Evolutionary conservation across 2,329 filamentous ascomycete species (phyloP).

Genomic region (Diaporthe velutina): DNA sequence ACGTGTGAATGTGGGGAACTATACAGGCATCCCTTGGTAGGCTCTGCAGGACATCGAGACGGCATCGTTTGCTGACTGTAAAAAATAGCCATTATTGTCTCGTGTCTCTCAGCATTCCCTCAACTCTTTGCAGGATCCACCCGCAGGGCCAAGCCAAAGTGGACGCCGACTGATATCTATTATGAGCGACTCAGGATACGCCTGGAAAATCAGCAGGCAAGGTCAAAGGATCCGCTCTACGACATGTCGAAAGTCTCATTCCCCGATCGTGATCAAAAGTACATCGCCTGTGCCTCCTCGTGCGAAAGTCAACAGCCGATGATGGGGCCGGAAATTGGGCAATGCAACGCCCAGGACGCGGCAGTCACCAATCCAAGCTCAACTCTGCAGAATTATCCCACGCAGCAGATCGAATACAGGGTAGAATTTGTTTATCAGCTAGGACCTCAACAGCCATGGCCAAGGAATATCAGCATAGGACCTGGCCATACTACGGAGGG

Average conservation of each 20-base stretch:
- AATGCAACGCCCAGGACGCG: neutral
- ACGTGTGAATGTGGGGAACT: neutral
- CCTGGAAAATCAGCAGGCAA: neutral
- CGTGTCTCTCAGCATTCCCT: conserved; percentile 18
- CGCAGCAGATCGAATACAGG: no score
- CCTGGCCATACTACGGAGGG: no score
- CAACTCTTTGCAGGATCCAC: conserved; percentile 2
- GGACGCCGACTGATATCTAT: conserved; percentile 12
- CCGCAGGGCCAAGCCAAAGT: neutral
- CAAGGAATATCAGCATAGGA: no score
- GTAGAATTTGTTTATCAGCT: no score
- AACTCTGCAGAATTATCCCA: no score
- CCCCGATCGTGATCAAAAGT: neutral
- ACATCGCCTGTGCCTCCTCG: no score
- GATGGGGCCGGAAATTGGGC: neutral
- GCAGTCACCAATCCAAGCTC: neutral
- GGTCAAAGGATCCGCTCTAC: neutral
- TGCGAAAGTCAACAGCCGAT: neutral
- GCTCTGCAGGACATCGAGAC: neutral
- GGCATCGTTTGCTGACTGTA: neutral
- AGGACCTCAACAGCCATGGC: no score
- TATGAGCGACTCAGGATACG: neutral
- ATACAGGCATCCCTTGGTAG: conserved; percentile 12
- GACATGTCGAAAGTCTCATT: neutral
- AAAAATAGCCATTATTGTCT: neutral